phyloP scores from a whole-genome alignment of 2,329 filamentous ascomycete genomes.

The Pyrenophora tritici-repentis region DNA sequence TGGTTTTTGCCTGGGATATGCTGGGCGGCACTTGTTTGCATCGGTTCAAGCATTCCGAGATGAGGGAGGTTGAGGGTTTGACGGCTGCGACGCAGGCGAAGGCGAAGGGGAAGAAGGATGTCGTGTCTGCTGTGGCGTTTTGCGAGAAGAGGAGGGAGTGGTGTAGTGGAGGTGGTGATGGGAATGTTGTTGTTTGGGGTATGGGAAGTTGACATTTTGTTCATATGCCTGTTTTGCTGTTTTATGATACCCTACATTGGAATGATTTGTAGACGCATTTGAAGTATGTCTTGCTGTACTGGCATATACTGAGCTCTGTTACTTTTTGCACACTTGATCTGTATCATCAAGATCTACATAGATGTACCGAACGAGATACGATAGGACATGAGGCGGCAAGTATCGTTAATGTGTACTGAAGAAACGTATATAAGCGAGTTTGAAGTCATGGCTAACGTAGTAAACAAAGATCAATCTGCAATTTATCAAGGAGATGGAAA shows the following conservation, averaged over 20 bases:
- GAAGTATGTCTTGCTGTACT: neutral
- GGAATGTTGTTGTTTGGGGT: constrained; percentile 47
- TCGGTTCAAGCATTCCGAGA: constrained; percentile 57
- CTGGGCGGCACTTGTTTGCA: constrained; percentile 71
- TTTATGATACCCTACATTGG: constrained; percentile 5
- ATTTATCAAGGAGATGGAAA: neutral
- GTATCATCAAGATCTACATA: too few species aligned
- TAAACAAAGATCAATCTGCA: neutral
- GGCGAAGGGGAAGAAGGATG: constrained; percentile 46
- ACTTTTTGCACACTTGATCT: neutral
- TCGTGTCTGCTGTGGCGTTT: constrained; percentile 56
- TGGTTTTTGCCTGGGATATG: constrained; percentile 82
- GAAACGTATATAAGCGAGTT: constrained; percentile 3
- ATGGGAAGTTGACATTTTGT: constrained; percentile 14
- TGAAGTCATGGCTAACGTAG: neutral
- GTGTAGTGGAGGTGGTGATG: constrained; percentile 57
- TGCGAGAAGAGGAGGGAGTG: constrained; percentile 54
- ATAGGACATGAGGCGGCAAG: too few species aligned
- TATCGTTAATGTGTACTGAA: neutral
- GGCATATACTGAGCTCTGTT: neutral
- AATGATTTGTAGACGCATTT: neutral
- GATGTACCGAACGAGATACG: too few species aligned
- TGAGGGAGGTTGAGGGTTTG: constrained; percentile 32
- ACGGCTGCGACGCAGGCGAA: constrained; percentile 38
- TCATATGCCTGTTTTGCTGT: neutral